Base-by-base conservation (phyloP, 441 rosid genomes). In the Pelargonium myrrhifolium region DNA sequence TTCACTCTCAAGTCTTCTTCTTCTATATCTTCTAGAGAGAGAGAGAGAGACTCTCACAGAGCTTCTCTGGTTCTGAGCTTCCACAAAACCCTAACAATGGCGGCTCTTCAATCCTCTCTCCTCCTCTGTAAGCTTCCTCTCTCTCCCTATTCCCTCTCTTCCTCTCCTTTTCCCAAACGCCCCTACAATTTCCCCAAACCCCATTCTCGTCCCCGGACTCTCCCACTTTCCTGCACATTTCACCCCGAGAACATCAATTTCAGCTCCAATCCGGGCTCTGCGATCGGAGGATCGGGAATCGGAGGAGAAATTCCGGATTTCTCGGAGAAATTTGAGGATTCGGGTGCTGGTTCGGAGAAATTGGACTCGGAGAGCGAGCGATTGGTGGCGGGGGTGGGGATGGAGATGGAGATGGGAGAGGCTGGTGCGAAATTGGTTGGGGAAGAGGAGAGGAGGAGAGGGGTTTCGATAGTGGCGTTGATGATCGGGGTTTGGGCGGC, bases 91-190 rank as follows among this genome's bases (percentile, higher is more conserved):
- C 59, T 53, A 53, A 53, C 59, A 53, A 53, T 53, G 59, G 59
- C 20, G 6, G 59, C 59, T 17, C 59, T 53, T 18, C 59, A 53
- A 18, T 15, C 59, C 20, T 53, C 59, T 53, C 59, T 53, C 17
- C 59, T 53, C 8, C 59, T 53, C 59, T 53, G 59, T 9, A 53
- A 53, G 59, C 24, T 53, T 18, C 59, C 59, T 18, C 59, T 51
- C 55, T 14, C 17, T 14, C 15, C 15, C 2, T 18, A n/a, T 14
- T 8, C 20, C 6, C 9, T 39, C 14, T 42, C 47, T 2, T 12
- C 47, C 1, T 15, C 59, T 17, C 24, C 22, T 18, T 17, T 21
- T 17, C 59, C 21, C 6, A 53, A 53, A 7, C 59, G 59, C 9
- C 18, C 59, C 59, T 17, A 9, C 8, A 0, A 15, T 17, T 53